Percentiles rank a stretch among this genome's conserved stretches.
These are phyloP conservation scores for Vigna angularis DNA, from an alignment of 306 rosid genomes.

Conservation along the genomic window DNA sequence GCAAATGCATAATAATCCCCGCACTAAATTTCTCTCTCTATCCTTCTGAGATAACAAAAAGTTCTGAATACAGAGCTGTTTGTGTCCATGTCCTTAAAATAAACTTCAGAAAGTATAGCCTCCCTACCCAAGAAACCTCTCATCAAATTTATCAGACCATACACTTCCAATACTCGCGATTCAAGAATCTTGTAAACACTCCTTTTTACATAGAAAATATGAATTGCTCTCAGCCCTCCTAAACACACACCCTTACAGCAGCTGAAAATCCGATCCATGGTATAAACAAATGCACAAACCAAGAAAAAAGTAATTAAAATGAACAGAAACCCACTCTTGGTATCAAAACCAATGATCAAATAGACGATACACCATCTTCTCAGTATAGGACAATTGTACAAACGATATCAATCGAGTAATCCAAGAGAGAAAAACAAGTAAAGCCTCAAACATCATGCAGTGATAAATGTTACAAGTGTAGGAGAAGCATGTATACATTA, in stretches of 20 bases:
- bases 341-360: neutral
- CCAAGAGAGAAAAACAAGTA: neutral
- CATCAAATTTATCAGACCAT: conserved; percentile 7
- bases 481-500: conserved; percentile 37
- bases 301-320: neutral
- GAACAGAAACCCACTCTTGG: neutral
- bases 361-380: neutral
- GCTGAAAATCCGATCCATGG: conserved; percentile 25
- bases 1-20: neutral
- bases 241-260: neutral
- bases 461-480: conserved; percentile 16
- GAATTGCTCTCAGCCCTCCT: too few relatives aligned
- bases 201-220: neutral
- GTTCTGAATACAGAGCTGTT: neutral
- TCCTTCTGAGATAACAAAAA: conserved; percentile 18
- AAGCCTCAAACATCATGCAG: conserved; percentile 1
- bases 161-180: conserved; percentile 6
- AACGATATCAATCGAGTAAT: conserved; percentile 32
- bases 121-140: conserved; percentile 8
- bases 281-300: conserved; percentile 9
- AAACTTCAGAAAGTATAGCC: neutral
- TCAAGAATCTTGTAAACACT: neutral
- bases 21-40: conserved; percentile 19
- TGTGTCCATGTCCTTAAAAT: neutral
- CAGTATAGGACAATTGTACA: neutral